Evolutionary conservation across 495 filamentous ascomycete genomes (phyloP), one percentile per base, ranked within the genome.

Genomic region (Sporormia fimetaria): DNA sequence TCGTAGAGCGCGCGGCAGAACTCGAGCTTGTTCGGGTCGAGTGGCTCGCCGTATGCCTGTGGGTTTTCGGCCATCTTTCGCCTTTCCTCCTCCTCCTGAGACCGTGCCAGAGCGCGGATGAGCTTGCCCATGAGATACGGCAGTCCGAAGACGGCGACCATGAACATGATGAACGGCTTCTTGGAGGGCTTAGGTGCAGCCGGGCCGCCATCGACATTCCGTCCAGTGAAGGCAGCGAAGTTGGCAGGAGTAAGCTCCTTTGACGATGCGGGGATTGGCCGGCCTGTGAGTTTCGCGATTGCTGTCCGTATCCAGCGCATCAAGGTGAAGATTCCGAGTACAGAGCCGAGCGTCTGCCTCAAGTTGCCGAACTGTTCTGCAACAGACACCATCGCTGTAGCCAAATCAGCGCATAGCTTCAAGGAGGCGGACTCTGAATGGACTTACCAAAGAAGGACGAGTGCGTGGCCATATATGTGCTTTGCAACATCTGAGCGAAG

Each of bases 401-500:
- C 40, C 35, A 23, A 7, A 32, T 52, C 40, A 53, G 44, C 25
- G 15, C 14, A n/a, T n/a, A 6, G 9, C 27, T 15, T 22, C 11
- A 9, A 9, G n/a, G n/a, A n/a, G 10, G 6, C 11, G 3, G 21
- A 21, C 17, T 9, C 15, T 15, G 6, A 27, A 20, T 16, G 16
- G 7, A 69, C 81, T 59, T 75, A 96, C 88, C 90, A 58, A 96
- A 96, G 64, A 99, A 99, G 35, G 81, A 88, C 34, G 83, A 92
- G 66, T 96, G 92, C 2, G 92, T 99, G n/a, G 92, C 90, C 92
- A 99, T 96, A 54, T 94, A 99, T 8, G 92, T 96, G 62, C 88
- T 95, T 64, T 99, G 90, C 8, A 99, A 71, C 92, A 99, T 96
- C 69, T 99, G 92, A 12, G 92, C 87, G 57, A 99, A 94, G 2